A percentile compares a stretch with the other conserved stretches of the same genome.
phyloP scores from a whole-genome alignment of 257 asterid genomes.

The Cruciata laevipes region DNA sequence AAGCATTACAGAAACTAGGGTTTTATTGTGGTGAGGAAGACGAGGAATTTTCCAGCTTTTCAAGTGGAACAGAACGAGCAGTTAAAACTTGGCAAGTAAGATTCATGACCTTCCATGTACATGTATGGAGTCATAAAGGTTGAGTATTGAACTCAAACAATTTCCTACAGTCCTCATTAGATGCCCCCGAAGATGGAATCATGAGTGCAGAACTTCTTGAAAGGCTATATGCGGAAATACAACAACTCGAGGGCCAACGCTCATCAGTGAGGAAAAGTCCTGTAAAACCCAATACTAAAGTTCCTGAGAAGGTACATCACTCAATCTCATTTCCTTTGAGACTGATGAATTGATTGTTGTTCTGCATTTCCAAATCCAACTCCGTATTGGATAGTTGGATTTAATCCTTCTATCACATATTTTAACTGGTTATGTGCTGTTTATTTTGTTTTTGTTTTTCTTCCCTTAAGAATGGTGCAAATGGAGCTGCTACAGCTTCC shows the following conservation, averaged over 20 bases:
- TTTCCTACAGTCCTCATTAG: conserved; percentile 49
- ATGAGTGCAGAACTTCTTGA: conserved; percentile 78
- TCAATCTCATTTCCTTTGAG: background rate
- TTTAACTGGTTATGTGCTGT: background rate
- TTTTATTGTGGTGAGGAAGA: conserved; percentile 97
- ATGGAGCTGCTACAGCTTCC: conserved; percentile 55
- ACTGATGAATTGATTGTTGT: background rate
- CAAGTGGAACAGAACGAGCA: conserved; percentile 82
- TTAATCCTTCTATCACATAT: too few relatives aligned
- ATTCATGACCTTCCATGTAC: conserved; percentile 6
- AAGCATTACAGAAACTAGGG: conserved; percentile 68
- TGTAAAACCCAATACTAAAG: conserved; percentile 19
- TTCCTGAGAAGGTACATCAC: conserved; percentile 27
- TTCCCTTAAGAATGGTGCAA: conserved; percentile 25
- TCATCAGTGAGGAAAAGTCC: conserved; percentile 18
- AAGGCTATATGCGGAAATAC: conserved; percentile 25
- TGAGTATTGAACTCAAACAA: background rate
- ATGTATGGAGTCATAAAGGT: background rate
- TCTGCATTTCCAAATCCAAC: background rate
- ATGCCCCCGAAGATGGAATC: conserved; percentile 67
- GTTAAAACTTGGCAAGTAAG: conserved; percentile 97
- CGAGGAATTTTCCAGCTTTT: conserved; percentile 66
- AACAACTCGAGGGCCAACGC: conserved; percentile 29
- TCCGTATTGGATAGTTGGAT: too few relatives aligned
- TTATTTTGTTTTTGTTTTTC: background rate